Evolutionary conservation across 768 basidiomycete species (phyloP).

Genomic region (Solioccasus polychromus): DNA sequence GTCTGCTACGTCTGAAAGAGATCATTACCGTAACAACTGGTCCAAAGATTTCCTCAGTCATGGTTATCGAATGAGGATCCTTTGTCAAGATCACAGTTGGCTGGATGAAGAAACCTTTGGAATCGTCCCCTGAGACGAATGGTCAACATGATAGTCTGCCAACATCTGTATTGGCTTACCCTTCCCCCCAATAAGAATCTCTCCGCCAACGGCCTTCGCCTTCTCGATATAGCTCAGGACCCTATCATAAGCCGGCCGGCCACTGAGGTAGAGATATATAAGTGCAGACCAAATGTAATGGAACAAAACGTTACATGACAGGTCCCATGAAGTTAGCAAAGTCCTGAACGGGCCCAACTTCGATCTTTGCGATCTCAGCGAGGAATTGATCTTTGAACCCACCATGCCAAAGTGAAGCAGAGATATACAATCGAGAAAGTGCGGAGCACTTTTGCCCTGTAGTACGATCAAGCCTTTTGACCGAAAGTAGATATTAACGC

Average conservation of each 20-base stretch:
- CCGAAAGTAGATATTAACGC: background rate
- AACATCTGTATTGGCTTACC: slow-evolving; percentile 39
- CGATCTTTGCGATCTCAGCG: slow-evolving; percentile 77
- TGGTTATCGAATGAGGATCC: slow-evolving; percentile 84
- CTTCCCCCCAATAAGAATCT: slow-evolving; percentile 82
- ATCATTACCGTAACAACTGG: slow-evolving; percentile 81
- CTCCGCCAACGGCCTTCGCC: slow-evolving; percentile 86
- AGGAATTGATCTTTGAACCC: slow-evolving; percentile 85
- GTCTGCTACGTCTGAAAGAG: background rate
- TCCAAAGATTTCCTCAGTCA: slow-evolving; percentile 96
- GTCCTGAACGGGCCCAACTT: slow-evolving; percentile 72
- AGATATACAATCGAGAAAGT: slow-evolving; percentile 85
- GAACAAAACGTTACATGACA: slow-evolving; percentile 65
- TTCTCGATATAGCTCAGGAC: slow-evolving; percentile 79
- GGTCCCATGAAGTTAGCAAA: slow-evolving; percentile 92
- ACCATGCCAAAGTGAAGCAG: slow-evolving; percentile 77
- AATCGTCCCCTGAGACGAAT: slow-evolving; percentile 64
- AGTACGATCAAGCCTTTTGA: background rate
- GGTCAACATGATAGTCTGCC: background rate
- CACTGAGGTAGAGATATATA: slow-evolving; percentile 41
- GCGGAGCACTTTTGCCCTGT: slow-evolving; percentile 96
- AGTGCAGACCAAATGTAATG: background rate
- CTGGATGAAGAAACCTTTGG: slow-evolving; percentile 89
- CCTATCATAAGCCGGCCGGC: slow-evolving; percentile 85
- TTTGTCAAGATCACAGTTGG: slow-evolving; percentile 93